Conservation (phyloP, 345 rosid genomes). For the Gossypium herbaceum region DNA sequence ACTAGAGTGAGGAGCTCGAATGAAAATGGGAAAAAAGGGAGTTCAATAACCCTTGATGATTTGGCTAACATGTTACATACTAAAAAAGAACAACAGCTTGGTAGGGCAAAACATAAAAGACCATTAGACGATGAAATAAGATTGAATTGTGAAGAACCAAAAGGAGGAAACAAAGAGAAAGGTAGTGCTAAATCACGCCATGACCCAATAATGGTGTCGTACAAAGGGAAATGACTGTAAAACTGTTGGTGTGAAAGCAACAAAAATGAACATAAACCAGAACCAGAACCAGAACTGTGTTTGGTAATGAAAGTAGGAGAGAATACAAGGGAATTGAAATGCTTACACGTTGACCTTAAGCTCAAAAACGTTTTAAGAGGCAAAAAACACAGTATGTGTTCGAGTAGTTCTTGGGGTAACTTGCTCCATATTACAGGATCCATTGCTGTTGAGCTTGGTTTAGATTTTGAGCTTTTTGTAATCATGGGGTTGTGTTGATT, state of each 20-base stretch:
- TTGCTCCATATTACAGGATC: slow-evolving; percentile 76
- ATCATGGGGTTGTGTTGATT: not conserved
- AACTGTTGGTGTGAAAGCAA: slow-evolving; percentile 74
- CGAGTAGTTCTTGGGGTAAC: slow-evolving; percentile 63
- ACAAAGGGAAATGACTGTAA: slow-evolving; percentile 42
- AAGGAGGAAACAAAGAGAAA: slow-evolving; percentile 22
- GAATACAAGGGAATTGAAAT: slow-evolving; percentile 48
- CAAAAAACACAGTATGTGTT: slow-evolving; percentile 48
- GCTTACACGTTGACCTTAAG: slow-evolving; percentile 61
- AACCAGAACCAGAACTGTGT: slow-evolving; percentile 28
- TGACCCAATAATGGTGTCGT: slow-evolving; percentile 41
- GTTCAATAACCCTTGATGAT: slow-evolving; percentile 48
- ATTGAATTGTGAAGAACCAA: slow-evolving; percentile 24
- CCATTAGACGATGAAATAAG: slow-evolving; percentile 65
- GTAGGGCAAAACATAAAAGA: slow-evolving; percentile 59
- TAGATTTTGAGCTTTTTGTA: slow-evolving; percentile 6
- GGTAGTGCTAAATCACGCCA: slow-evolving; percentile 57
- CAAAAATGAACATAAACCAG: slow-evolving; percentile 54
- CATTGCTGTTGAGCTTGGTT: slow-evolving; percentile 28
- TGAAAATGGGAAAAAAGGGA: slow-evolving; percentile 60
- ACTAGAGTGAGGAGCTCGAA: slow-evolving; percentile 61
- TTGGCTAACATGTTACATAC: slow-evolving; percentile 60
- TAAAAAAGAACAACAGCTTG: slow-evolving; percentile 43
- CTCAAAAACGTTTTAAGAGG: slow-evolving; percentile 53
- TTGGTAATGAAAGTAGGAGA: slow-evolving; percentile 58